These are phyloP conservation scores for Epichloe gansuensis DNA, from an alignment of 2,329 filamentous ascomycete species.

Conservation along the genomic window DNA sequence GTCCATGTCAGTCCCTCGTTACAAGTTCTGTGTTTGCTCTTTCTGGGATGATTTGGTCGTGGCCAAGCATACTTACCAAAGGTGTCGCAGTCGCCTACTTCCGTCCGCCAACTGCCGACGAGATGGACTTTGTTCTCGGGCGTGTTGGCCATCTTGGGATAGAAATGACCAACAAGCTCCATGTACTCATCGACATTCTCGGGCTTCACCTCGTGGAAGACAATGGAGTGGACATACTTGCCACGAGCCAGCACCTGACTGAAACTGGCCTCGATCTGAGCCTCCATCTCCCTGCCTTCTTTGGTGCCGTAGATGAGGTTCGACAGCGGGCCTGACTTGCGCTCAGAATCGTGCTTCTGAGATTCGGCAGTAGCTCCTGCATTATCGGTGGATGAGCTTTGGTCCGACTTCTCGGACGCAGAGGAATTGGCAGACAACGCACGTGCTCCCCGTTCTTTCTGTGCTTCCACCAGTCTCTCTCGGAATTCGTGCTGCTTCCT, in stretches of 20 bases:
- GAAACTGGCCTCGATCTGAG: conserved; percentile 92
- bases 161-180: conserved; percentile 78
- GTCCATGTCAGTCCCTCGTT: not conserved
- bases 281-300: conserved; percentile 85
- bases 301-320: conserved; percentile 95
- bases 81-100: conserved; percentile 93
- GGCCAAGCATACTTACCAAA: conserved; percentile 53
- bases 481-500: conserved; percentile 77
- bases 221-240: conserved; percentile 97
- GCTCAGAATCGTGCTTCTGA: conserved; percentile 42
- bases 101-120: conserved; percentile 95
- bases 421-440: conserved; percentile 32
- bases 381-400: conserved; percentile 22
- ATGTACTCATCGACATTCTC: conserved; percentile 94
- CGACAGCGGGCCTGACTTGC: conserved; percentile 61
- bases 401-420: conserved; percentile 27
- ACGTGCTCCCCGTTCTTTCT: conserved; percentile 83
- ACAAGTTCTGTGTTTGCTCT: not conserved
- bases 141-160: conserved; percentile 73
- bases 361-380: conserved; percentile 38
- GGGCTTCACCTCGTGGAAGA: conserved; percentile 89
- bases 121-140: conserved; percentile 90
- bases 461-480: conserved; percentile 61
- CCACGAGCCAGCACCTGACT: conserved; percentile 87
- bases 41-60: not conserved